These are phyloP conservation scores for Yamadazyma akitaensis DNA, from an alignment of 805 yeast species.

Conservation along the genomic window DNA sequence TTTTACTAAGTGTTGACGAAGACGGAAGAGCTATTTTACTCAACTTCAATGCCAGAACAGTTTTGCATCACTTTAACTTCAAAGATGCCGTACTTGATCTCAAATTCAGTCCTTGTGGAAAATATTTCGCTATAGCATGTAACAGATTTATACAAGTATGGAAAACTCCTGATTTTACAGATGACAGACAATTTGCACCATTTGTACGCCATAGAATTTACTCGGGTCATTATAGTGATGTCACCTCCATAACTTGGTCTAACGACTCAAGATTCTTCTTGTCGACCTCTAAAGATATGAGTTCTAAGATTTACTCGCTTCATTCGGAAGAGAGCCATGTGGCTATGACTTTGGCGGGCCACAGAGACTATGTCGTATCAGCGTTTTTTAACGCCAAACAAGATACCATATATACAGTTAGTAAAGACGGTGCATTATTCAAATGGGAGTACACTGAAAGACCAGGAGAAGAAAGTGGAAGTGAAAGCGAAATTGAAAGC, in stretches of 20 bases:
- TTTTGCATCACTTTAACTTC: constrained; percentile 91
- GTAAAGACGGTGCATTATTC: constrained; percentile 92
- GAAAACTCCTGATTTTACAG: constrained; percentile 79
- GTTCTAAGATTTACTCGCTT: constrained; percentile 80
- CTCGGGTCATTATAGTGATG: constrained; percentile 89
- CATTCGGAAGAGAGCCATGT: constrained; percentile 64
- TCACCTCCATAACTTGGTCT: constrained; percentile 82
- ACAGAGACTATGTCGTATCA: constrained; percentile 79
- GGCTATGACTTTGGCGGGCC: constrained; percentile 87
- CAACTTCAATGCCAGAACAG: constrained; percentile 78
- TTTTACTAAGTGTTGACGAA: constrained; percentile 77
- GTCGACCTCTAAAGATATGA: constrained; percentile 85
- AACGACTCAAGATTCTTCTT: constrained; percentile 83
- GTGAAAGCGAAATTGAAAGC: constrained; percentile 36
- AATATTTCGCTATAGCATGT: constrained; percentile 78
- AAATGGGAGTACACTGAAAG: constrained; percentile 81
- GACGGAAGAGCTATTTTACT: constrained; percentile 93
- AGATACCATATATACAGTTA: constrained; percentile 84
- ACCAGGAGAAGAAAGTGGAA: constrained; percentile 46
- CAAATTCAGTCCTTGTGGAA: constrained; percentile 86
- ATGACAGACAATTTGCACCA: constrained; percentile 93
- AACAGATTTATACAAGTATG: constrained; percentile 86
- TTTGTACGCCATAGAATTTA: constrained; percentile 86
- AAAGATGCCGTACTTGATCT: constrained; percentile 71
- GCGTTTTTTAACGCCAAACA: constrained; percentile 89